These are phyloP conservation scores for Magnolia officinalis DNA, from an alignment of 164 flowering plant genomes.

Conservation along the genomic window DNA sequence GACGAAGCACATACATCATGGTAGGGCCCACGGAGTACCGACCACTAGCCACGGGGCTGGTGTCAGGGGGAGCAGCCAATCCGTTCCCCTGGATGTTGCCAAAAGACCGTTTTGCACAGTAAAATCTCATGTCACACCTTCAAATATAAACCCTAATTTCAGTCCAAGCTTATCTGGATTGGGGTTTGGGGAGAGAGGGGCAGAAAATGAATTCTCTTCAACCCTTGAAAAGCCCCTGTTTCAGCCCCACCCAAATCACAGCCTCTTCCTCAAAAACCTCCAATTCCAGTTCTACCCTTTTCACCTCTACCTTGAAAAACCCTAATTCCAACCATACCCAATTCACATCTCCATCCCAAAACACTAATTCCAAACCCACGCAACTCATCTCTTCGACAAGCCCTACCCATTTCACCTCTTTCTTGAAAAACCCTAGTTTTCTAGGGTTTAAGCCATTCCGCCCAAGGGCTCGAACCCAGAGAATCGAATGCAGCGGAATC, in stretches of 20 bases:
- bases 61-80: too few species aligned
- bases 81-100: too few species aligned
- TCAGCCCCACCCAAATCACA: background rate
- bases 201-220: slow-evolving; percentile 30
- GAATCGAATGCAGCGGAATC: slow-evolving; percentile 36
- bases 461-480: slow-evolving; percentile 15
- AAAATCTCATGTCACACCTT: too few species aligned
- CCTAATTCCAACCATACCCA: slow-evolving; percentile 15
- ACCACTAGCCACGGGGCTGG: too few species aligned
- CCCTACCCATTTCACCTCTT: slow-evolving; percentile 21
- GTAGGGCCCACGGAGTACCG: too few species aligned
- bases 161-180: background rate
- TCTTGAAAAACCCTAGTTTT: slow-evolving; percentile 17
- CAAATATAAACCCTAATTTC: background rate
- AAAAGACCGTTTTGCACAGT: too few species aligned
- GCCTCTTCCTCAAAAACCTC: slow-evolving; percentile 12
- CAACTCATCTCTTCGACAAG: slow-evolving; percentile 14
- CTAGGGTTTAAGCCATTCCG: slow-evolving; percentile 14
- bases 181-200: background rate
- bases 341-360: slow-evolving; percentile 17
- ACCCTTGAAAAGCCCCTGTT: slow-evolving; percentile 4
- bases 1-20: too few species aligned
- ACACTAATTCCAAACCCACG: slow-evolving; percentile 17
- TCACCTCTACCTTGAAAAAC: slow-evolving; percentile 17
- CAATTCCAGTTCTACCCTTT: background rate